phyloP scores from a whole-genome alignment of 78 protist species.

The Dictyostelium discoideum region dicty_2.7 NC_007090.3:2642501-2643000 shows the following conservation, averaged over 20 bases:
- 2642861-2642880: neutral
- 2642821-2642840: neutral
- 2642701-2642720: constrained; percentile 67
- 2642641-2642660: constrained; percentile 18
- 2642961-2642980: neutral
- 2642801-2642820: neutral
- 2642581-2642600: constrained; percentile 13
- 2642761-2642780: constrained; percentile 2
- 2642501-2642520: constrained; percentile 67
- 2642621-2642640: constrained; percentile 55
- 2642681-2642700: constrained; percentile 23
- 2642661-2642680: constrained; percentile 57
- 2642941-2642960: neutral
- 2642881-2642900: neutral
- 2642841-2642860: neutral
- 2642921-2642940: neutral
- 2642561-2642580: neutral
- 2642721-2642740: constrained; percentile 35
- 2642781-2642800: constrained; percentile 28
- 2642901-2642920: neutral
- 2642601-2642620: constrained; percentile 12
- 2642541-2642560: constrained; percentile 32
- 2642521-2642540: constrained; percentile 25
- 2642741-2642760: constrained; percentile 21
- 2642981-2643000: neutral